Conservation (phyloP, 257 asterid species). For the Lycium ferocissimum region DNA sequence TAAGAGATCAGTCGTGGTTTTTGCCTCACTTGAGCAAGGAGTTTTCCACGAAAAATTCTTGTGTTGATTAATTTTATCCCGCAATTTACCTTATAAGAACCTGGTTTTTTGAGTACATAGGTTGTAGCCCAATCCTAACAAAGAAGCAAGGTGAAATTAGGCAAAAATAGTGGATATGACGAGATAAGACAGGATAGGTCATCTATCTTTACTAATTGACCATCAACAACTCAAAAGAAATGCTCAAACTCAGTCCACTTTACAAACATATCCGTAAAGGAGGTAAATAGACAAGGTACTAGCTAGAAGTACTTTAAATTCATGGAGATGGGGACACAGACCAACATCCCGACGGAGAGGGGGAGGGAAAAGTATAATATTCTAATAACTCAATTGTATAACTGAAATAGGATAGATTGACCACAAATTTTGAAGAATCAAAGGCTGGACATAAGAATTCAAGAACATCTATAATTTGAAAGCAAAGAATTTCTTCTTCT, state of each 20-base stretch:
- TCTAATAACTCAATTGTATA: not conserved
- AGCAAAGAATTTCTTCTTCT: not conserved
- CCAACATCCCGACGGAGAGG: not conserved
- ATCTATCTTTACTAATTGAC: slow-evolving; percentile 19
- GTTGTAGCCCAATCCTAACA: too few species aligned
- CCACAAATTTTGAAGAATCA: not conserved
- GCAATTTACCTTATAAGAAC: too few species aligned
- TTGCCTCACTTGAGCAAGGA: too few species aligned
- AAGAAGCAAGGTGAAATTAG: not conserved
- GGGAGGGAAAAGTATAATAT: not conserved
- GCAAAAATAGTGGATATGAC: slow-evolving; percentile 13
- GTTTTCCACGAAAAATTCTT: too few species aligned
- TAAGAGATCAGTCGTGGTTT: too few species aligned
- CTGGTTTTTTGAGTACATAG: too few species aligned
- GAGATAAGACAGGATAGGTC: slow-evolving; percentile 3
- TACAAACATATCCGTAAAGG: not conserved
- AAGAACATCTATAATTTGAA: not conserved
- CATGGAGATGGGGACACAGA: not conserved
- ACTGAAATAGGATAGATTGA: not conserved
- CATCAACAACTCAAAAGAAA: slow-evolving; percentile 12
- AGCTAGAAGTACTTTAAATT: not conserved
- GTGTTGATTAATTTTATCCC: too few species aligned
- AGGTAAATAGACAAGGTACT: not conserved
- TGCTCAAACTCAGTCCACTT: not conserved
- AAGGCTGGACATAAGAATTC: not conserved